A percentile compares a stretch with the other conserved stretches of the same genome.
phyloP scores from a whole-genome alignment of 495 filamentous ascomycete genomes.

The Aspergillus asperescens region DNA sequence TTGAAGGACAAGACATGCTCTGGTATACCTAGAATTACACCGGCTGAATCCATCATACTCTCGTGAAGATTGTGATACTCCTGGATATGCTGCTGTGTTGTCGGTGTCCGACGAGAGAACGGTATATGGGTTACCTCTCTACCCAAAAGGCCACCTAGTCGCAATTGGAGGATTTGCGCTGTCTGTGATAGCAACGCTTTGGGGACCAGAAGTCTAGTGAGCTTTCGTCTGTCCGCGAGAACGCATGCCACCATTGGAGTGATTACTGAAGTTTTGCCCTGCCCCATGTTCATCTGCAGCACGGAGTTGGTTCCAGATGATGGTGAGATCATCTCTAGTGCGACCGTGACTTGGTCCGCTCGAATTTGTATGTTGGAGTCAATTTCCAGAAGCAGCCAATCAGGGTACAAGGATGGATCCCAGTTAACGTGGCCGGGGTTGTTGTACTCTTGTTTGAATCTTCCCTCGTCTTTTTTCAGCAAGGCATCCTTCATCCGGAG shows the following conservation, averaged over 20 bases:
- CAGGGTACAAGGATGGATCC: conserved; percentile 29
- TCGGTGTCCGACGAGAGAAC: conserved; percentile 47
- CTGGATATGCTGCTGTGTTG: background rate
- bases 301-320: conserved; percentile 41
- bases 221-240: conserved; percentile 47
- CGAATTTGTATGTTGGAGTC: conserved; percentile 61
- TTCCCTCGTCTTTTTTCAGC: conserved; percentile 6
- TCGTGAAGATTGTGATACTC: conserved; percentile 29
- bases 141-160: conserved; percentile 56
- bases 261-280: conserved; percentile 70
- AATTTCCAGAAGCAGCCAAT: conserved; percentile 59
- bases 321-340: conserved; percentile 50
- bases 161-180: conserved; percentile 51
- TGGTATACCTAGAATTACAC: conserved; percentile 56
- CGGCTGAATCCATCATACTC: conserved; percentile 39
- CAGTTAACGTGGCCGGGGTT: background rate
- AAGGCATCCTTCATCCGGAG: conserved; percentile 36
- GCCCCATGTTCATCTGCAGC: conserved; percentile 73
- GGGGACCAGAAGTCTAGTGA: conserved; percentile 57
- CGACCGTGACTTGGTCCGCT: conserved; percentile 53
- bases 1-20: conserved; percentile 67
- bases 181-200: conserved; percentile 62
- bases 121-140: conserved; percentile 58
- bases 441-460: conserved; percentile 13
- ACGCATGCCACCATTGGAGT: conserved; percentile 55